Base-by-base conservation (phyloP, 1,284 basidiomycete genomes). In the Puccinia polysora region DNA sequence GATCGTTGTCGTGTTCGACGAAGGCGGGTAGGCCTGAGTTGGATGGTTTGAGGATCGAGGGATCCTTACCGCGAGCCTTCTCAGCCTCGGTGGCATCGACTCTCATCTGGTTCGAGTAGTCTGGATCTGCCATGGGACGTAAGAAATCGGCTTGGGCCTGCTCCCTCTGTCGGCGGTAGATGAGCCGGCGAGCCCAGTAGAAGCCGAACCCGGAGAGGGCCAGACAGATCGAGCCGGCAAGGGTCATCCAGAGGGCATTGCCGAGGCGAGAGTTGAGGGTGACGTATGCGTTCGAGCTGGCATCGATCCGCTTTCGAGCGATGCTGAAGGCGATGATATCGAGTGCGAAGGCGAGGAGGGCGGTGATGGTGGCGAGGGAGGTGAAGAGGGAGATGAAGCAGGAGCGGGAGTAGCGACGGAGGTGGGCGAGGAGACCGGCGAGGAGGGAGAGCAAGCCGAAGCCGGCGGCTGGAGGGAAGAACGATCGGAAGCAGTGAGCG, bases 161-260 rank as follows among this genome's bases (percentile, higher is more conserved):
- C 0, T 36, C 3, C 2, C 43, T 20, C 12, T 47, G 43, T 4
- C 55, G 36, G 23, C 47, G 58, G n/a, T 14, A 14, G 15, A 38
- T n/a, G 28, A 69, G 30, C 47, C 28, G 36, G 5, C 65, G 55
- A 7, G 38, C 65, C 12, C 34, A 1, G 18, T 25, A 58, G 45
- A 58, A 69, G 45, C 47, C 25, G 30, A 43, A 36, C 30, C 36
- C 20, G 15, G 38, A 47, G 32, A 45, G 43, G 38, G 32, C 34
- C 4, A 69, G 34, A 18, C 12, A 30, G n/a, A 69, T n/a, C 38
- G 23, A 58, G 56, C 23, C 65, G 5, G 65, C 53, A 23, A 69
- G 55, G 28, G 65, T 69, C 23, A 59, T 55, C 65, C 65, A 69
- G 32, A 59, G n/a, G 15, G 52, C 53, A 20, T 56, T 45, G 6